Evolutionary conservation across 352 stramenopile genomes (phyloP), one percentile per base, ranked within the genome.

Genomic region (Globisporangium viniferum): DNA sequence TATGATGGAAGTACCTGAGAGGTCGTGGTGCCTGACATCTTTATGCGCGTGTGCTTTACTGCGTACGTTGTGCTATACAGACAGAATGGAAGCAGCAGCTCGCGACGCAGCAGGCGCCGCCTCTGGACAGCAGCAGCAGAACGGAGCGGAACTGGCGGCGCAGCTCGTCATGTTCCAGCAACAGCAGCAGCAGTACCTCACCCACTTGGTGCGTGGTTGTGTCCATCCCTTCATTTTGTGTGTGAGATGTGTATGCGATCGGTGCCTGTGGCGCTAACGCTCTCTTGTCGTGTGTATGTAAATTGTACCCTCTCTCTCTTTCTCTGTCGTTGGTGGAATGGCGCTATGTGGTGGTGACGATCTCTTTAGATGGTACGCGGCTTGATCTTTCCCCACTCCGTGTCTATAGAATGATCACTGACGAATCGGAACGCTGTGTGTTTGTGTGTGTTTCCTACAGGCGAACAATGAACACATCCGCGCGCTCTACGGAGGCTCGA

Each of bases 401-500:
- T n/a, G n/a, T 59, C 20, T 5, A n/a, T 15, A n/a, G 22, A 41
- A 6, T 49, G n/a, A 48, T n/a, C 29, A 8, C 48, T 48, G n/a
- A 33, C 24, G 10, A 22, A 8, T 7, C 24, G 24, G 24, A 24
- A 24, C 24, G 24, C 24, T 24, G 24, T 24, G 24, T 29, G 18
- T 33, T 55, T 14, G 22, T 54, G 7, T 27, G 41, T 27, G 8
- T n/a, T n/a, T 53, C 61, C 66, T 89, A 72, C 72, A 94, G 67
- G 84, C 84, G 7, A 91, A 89, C 75, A 91, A 86, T 62, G 88
- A 95, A 55, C 86, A 93, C 68, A 77, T 93, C n/a, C 84, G 84
- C 20, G 80, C 81, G 29, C 89, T 95, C 69, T 95, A 94, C 75
- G 90, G 76, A 70, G 81, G 76, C 59, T 82, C 84, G 54, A 81